Evolutionary conservation across 2,329 filamentous ascomycete species (phyloP), one percentile per base, ranked within the genome.

Genomic region (Ilyonectria robusta): DNA sequence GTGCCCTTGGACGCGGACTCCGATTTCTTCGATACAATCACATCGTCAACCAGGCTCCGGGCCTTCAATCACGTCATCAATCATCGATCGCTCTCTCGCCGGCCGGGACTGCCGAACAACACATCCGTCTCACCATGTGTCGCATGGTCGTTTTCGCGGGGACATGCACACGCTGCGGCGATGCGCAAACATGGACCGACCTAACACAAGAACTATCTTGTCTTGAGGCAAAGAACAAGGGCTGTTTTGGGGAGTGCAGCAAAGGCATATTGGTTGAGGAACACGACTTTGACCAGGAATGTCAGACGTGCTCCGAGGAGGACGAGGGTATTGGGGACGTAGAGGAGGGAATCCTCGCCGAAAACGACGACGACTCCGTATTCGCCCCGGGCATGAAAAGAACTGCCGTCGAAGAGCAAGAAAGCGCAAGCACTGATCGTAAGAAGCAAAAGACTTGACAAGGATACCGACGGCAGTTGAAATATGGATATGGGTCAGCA

Each of bases 171-270:
- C 78, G 77, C 54, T 86, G 84, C 74, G 78, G 75, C 46, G 75
- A 79, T 6, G 71, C 66, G 50, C 81, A 84, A 59, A 81, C 78
- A 17, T 84, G 84, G 84, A 75, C 80, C 29, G 82, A 85, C 9
- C 78, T 86, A 21, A 77, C 80, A 13, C 84, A 86, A 72, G 77
- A 83, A 69, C 78, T 86, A 3, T 83, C 81, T 8, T 86, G 84
- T 62, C 81, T 86, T 56, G 80, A 85, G 67, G 84, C 84, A 42
- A 86, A 86, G 71, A 86, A 86, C 76, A 80, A 78, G 23, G 84
- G 81, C 54, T 70, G 70, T 11, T 86, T 86, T 60, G 84, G 84
- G 46, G 75, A 81, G 53, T 86, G 84, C 73, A 70, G 74, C 44
- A 72, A 75, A 26, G 84, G 84, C 35, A 77, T 84, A 33, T 72